Evolutionary conservation across 2,329 filamentous ascomycete species (phyloP).

Genomic region (Peltaster fructicola): DNA sequence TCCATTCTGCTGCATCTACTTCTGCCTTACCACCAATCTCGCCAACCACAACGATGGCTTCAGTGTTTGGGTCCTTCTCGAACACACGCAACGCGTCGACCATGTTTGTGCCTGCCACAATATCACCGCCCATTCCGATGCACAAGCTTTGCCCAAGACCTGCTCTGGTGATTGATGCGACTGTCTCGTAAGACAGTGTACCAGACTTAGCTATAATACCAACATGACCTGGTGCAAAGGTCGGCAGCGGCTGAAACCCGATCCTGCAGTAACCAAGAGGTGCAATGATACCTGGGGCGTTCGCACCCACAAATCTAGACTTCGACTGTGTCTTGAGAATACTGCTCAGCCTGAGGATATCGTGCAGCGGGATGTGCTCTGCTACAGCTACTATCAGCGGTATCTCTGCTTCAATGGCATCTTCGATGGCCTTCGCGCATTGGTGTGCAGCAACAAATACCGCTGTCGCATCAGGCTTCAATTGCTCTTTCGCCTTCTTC

Average conservation of each 20-base stretch:
- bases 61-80: slow-evolving; percentile 46
- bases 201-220: slow-evolving; percentile 69
- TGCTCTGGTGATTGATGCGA: slow-evolving; percentile 54
- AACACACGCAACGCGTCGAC: slow-evolving; percentile 52
- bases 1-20: slow-evolving; percentile 57
- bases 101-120: slow-evolving; percentile 56
- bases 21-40: slow-evolving; percentile 56
- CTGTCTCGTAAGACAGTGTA: slow-evolving; percentile 64
- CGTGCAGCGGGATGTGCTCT: slow-evolving; percentile 63
- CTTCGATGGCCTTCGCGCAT: slow-evolving; percentile 55
- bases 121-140: slow-evolving; percentile 61
- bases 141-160: slow-evolving; percentile 62
- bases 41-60: slow-evolving; percentile 54
- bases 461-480: slow-evolving; percentile 60
- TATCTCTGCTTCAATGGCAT: slow-evolving; percentile 63
- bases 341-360: slow-evolving; percentile 52
- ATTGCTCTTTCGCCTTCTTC: slow-evolving; percentile 46
- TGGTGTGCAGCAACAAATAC: slow-evolving; percentile 66
- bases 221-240: slow-evolving; percentile 50
- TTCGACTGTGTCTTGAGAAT: slow-evolving; percentile 54
- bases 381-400: slow-evolving; percentile 63
- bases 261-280: slow-evolving; percentile 52
- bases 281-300: slow-evolving; percentile 64
- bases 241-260: slow-evolving; percentile 61
- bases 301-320: slow-evolving; percentile 61